Conservation (phyloP, 768 basidiomycete species). For the Macrolepiota albuminosa region DNA sequence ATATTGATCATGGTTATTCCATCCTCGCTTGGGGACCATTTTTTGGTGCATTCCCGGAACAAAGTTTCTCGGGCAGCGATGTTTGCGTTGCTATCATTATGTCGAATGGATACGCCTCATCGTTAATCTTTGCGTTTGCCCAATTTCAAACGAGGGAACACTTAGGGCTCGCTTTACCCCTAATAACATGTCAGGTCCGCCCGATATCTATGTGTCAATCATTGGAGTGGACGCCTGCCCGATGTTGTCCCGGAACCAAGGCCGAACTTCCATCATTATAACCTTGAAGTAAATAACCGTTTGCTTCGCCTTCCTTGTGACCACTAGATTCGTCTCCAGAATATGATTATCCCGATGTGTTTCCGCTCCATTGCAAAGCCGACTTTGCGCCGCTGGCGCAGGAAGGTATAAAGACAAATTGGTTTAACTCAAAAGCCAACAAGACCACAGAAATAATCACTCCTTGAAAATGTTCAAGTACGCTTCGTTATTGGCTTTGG, state of each 20-base stretch:
- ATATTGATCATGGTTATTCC: background rate
- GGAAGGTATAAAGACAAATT: conserved; percentile 12
- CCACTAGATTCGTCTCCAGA: conserved; percentile 5
- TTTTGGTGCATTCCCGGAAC: background rate
- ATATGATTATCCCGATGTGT: conserved; percentile 19
- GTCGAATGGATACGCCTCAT: background rate
- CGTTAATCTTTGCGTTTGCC: background rate
- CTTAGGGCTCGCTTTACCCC: background rate
- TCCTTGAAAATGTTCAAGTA: conserved; percentile 41
- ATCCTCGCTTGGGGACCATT: background rate
- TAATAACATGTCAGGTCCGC: background rate
- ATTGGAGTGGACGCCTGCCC: background rate
- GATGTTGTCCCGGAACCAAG: conserved; percentile 21
- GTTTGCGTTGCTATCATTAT: background rate
- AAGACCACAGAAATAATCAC: conserved; percentile 3
- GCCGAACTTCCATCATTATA: conserved; percentile 7
- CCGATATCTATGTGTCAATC: background rate
- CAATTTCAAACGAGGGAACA: background rate
- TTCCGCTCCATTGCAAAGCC: conserved; percentile 33
- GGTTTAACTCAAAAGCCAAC: conserved; percentile 4
- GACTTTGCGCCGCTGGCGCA: conserved; percentile 23
- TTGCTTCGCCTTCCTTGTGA: conserved; percentile 27
- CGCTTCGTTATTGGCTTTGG: conserved; percentile 35
- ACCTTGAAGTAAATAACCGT: conserved; percentile 19
- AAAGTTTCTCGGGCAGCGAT: background rate